phyloP scores from a whole-genome alignment of 345 rosid species.

The Hirschfeldia incana region DNA sequence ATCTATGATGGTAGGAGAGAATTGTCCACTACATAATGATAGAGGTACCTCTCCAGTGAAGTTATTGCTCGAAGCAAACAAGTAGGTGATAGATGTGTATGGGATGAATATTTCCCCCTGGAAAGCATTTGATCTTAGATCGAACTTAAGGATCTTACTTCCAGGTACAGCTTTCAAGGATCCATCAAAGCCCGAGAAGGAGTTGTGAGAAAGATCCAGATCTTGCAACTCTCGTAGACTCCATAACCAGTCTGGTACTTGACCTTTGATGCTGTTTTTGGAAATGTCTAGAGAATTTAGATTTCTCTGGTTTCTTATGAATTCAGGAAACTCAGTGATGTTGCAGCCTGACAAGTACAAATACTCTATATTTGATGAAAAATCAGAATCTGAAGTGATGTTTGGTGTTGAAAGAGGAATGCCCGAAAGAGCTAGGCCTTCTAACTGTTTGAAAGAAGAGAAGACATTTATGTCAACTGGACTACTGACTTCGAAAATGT shows the following conservation, averaged over 20 bases:
- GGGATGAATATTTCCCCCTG: too few relatives aligned
- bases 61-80: too few relatives aligned
- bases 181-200: neutral
- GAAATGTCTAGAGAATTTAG: neutral
- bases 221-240: neutral
- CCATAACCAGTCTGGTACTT: conserved; percentile 12
- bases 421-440: neutral
- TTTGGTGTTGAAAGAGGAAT: neutral
- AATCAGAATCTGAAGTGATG: neutral
- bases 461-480: neutral
- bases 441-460: neutral
- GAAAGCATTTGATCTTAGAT: too few relatives aligned
- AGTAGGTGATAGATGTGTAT: too few relatives aligned
- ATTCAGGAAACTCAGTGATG: too few relatives aligned
- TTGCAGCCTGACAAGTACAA: neutral
- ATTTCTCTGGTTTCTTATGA: neutral
- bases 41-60: too few relatives aligned
- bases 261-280: neutral
- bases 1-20: too few relatives aligned
- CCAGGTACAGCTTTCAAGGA: neutral
- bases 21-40: too few relatives aligned
- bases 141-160: neutral
- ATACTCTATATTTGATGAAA: neutral
- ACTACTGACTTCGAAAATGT: neutral
- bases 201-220: neutral